Percentiles rank a stretch among this genome's conserved stretches.
Evolutionary conservation across 2,329 filamentous ascomycete genomes (phyloP).

Genomic region (Zymoseptoria pseudotritici): DNA sequence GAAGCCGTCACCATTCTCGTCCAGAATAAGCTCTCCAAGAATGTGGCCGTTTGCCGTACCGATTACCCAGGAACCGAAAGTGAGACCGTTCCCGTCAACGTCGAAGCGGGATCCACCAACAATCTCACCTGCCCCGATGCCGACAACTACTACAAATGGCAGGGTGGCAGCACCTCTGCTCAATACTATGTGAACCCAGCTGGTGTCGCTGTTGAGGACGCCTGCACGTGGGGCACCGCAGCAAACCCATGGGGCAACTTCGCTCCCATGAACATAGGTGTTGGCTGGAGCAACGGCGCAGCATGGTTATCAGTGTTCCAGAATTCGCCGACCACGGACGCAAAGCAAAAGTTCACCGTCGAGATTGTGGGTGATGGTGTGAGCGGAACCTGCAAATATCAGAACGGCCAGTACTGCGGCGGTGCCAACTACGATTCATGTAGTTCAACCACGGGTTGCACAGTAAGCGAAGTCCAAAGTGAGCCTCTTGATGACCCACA

Average conservation of each 20-base stretch:
- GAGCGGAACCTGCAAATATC: conserved; percentile 56
- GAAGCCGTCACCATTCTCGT: conserved; percentile 59
- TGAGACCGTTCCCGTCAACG: conserved; percentile 71
- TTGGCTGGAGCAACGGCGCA: conserved; percentile 60
- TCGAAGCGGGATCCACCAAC: conserved; percentile 50
- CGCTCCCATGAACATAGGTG: conserved; percentile 78
- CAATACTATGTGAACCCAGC: conserved; percentile 96
- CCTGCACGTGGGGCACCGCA: conserved; percentile 68
- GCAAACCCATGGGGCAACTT: conserved; percentile 65
- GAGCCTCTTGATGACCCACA: not conserved
- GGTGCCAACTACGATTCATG: conserved; percentile 40
- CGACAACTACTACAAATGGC: conserved; percentile 67
- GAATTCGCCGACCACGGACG: conserved; percentile 67
- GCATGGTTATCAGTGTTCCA: conserved; percentile 81
- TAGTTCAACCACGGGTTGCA: conserved; percentile 60
- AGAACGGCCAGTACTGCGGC: conserved; percentile 55
- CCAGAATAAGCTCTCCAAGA: conserved; percentile 61
- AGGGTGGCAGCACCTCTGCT: conserved; percentile 67
- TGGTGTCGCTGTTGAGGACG: conserved; percentile 58
- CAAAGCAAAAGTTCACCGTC: conserved; percentile 69
- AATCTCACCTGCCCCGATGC: conserved; percentile 70
- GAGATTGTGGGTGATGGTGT: conserved; percentile 62
- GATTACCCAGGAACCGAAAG: conserved; percentile 90
- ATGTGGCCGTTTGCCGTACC: conserved; percentile 79
- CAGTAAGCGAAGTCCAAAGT: conserved; percentile 53